These are phyloP conservation scores for Trichomonas vaginalis DNA, from an alignment of 208 protist genomes.

Conservation along the genomic window DNA sequence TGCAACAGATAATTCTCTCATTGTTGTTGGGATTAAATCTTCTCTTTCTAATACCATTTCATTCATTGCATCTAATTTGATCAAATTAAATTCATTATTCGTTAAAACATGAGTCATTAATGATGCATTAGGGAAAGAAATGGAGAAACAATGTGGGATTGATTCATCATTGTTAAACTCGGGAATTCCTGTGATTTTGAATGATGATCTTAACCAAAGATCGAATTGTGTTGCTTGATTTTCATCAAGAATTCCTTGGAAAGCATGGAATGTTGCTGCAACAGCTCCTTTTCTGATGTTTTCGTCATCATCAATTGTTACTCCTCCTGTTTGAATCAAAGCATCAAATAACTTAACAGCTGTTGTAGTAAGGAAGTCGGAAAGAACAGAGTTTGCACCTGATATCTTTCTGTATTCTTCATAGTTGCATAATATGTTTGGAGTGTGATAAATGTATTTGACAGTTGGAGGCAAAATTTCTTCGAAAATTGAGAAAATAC, in stretches of 20 bases:
- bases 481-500: not conserved
- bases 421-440: not conserved
- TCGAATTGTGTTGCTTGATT: not conserved
- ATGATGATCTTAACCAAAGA: not conserved
- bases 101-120: not conserved
- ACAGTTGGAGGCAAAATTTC: not conserved
- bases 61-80: not conserved
- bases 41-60: not conserved
- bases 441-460: not conserved
- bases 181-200: not conserved
- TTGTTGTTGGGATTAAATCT: not conserved
- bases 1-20: not conserved
- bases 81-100: not conserved
- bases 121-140: not conserved
- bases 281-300: not conserved
- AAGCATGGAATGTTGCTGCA: not conserved
- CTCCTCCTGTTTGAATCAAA: not conserved
- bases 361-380: not conserved
- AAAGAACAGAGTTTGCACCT: not conserved
- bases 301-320: not conserved
- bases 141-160: not conserved
- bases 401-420: not conserved
- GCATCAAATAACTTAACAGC: not conserved
- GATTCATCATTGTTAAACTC: not conserved
- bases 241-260: not conserved